A percentile compares a stretch with the other conserved stretches of the same genome.
Evolutionary conservation across 768 basidiomycete species (phyloP).

Genomic region (Hydnum rufescens): DNA sequence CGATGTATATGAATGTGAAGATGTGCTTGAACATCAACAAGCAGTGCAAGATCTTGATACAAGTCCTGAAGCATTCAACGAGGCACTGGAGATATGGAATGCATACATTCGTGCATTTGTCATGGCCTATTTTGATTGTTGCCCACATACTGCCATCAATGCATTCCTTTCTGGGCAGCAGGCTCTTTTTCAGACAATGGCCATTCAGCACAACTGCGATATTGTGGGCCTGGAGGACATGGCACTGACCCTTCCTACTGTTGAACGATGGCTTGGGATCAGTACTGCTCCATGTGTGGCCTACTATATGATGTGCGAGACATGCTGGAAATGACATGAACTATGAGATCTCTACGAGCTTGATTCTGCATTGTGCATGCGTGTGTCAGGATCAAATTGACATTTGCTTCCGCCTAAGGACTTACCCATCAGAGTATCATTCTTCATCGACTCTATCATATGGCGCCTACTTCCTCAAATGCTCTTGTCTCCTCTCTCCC

Average conservation of each 20-base stretch:
- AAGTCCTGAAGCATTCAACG: constrained; percentile 12
- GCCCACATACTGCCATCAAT: constrained; percentile 7
- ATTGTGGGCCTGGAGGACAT: background rate
- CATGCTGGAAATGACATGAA: too few species aligned
- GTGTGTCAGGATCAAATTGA: too few species aligned
- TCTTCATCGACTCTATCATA: too few species aligned
- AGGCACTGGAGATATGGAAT: constrained; percentile 14
- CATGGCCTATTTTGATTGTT: constrained; percentile 10
- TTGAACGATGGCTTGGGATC: constrained; percentile 14
- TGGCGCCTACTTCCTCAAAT: too few species aligned
- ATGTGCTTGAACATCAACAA: too few species aligned
- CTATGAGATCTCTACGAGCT: too few species aligned
- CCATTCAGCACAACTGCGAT: too few species aligned
- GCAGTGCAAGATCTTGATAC: constrained; percentile 1
- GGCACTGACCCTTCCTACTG: constrained; percentile 12
- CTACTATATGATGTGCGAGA: background rate
- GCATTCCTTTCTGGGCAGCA: constrained; percentile 4
- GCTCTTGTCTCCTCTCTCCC: too few species aligned
- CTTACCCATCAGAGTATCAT: too few species aligned
- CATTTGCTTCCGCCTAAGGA: too few species aligned
- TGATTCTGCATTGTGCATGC: too few species aligned
- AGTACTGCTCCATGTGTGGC: background rate
- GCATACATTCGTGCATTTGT: constrained; percentile 14
- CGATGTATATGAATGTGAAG: too few species aligned
- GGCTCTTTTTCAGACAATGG: constrained; percentile 1